A percentile compares a stretch with the other conserved stretches of the same genome.
Conservation (phyloP, 768 basidiomycete species). For the Suillus variegatus region DNA sequence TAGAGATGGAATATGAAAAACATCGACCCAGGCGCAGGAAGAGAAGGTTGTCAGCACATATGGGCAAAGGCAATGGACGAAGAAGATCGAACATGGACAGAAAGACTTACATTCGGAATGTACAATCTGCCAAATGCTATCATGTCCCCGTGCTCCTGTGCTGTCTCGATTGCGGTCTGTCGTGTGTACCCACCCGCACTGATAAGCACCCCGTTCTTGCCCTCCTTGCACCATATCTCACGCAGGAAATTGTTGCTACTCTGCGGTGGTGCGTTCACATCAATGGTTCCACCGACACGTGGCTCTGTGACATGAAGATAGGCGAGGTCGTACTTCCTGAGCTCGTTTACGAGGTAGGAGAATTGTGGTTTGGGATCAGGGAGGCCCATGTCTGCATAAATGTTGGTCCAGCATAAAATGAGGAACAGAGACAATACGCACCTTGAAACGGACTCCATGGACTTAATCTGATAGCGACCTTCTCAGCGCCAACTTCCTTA, state of each 20-base stretch:
- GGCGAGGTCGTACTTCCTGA: slow-evolving; percentile 34
- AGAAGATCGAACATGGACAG: no score
- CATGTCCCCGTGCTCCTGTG: slow-evolving; percentile 7
- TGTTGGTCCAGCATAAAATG: neutral
- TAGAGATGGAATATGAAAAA: neutral
- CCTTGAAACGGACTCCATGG: slow-evolving; percentile 42
- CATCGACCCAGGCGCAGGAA: neutral
- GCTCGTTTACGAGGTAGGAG: slow-evolving; percentile 30
- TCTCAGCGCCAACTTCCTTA: slow-evolving; percentile 44
- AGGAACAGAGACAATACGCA: slow-evolving; percentile 12
- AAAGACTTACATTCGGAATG: slow-evolving; percentile 9
- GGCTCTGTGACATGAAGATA: slow-evolving; percentile 45
- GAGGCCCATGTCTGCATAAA: slow-evolving; percentile 35
- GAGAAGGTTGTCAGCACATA: neutral
- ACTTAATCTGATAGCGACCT: slow-evolving; percentile 43
- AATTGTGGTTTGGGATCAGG: slow-evolving; percentile 38
- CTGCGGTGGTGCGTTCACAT: neutral
- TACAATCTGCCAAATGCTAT: slow-evolving; percentile 12
- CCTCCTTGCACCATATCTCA: slow-evolving; percentile 24
- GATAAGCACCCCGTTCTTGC: slow-evolving; percentile 1
- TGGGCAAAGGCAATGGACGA: neutral
- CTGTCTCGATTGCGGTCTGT: slow-evolving; percentile 2
- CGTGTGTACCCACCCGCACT: slow-evolving; percentile 10
- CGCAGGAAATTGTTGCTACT: slow-evolving; percentile 30
- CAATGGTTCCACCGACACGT: slow-evolving; percentile 17